Conservation (phyloP, 352 stramenopile species). For the Aphanomyces euteiches region DNA sequence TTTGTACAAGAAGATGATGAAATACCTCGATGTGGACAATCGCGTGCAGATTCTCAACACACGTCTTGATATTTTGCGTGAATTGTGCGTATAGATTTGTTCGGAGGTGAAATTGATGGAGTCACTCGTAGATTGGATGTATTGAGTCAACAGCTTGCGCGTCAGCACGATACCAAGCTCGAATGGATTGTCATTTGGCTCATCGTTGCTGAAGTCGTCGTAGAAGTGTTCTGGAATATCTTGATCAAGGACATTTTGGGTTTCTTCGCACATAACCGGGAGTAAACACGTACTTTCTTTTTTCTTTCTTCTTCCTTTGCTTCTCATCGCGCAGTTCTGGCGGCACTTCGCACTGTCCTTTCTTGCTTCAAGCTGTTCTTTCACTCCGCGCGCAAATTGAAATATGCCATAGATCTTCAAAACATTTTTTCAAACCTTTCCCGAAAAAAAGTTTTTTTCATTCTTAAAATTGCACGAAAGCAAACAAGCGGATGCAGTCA, state of each 20-base stretch:
- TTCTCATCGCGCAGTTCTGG: too few relatives aligned
- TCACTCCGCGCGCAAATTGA: too few relatives aligned
- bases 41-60: slow-evolving; percentile 92
- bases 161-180: slow-evolving; percentile 85
- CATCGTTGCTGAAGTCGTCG: slow-evolving; percentile 87
- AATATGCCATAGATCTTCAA: too few relatives aligned
- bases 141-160: slow-evolving; percentile 87
- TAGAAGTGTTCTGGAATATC: slow-evolving; percentile 87
- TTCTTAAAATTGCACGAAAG: too few relatives aligned
- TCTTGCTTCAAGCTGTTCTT: too few relatives aligned
- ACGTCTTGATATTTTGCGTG: slow-evolving; percentile 88
- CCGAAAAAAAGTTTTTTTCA: too few relatives aligned
- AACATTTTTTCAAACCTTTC: too few relatives aligned
- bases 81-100: slow-evolving; percentile 60
- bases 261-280: slow-evolving; percentile 55
- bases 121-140: slow-evolving; percentile 75
- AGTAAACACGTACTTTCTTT: neutral
- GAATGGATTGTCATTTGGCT: slow-evolving; percentile 95
- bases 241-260: slow-evolving; percentile 85
- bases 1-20: slow-evolving; percentile 87
- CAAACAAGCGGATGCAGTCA: too few relatives aligned
- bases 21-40: slow-evolving; percentile 91
- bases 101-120: neutral
- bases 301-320: too few relatives aligned
- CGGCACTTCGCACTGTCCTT: too few relatives aligned